Conservation (phyloP, 164 flowering plant genomes). For the Macadamia tetraphylla region DNA sequence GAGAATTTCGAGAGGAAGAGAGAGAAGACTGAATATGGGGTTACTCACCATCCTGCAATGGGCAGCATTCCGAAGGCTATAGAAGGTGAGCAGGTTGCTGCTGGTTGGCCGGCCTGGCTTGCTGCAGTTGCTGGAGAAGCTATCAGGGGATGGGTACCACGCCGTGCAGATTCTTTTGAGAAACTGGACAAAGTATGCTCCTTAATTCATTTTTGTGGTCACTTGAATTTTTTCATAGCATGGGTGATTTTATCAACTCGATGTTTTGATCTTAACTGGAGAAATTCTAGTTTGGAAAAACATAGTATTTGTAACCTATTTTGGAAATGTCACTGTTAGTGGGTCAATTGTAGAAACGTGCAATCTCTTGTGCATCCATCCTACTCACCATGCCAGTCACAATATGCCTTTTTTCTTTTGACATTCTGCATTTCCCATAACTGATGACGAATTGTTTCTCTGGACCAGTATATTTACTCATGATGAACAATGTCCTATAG, state of each 20-base stretch:
- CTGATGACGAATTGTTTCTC: not conserved
- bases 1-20: slow-evolving; percentile 61
- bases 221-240: not conserved
- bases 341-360: not conserved
- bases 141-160: slow-evolving; percentile 89
- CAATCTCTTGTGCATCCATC: not conserved
- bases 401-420: not conserved
- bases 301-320: not conserved
- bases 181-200: slow-evolving; percentile 79
- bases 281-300: not conserved
- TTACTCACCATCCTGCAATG: slow-evolving; percentile 37
- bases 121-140: slow-evolving; percentile 97
- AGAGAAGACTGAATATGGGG: slow-evolving; percentile 42
- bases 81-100: slow-evolving; percentile 91
- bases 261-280: not conserved
- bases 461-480: not conserved
- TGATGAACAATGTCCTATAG: not conserved
- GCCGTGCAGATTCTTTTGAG: slow-evolving; percentile 94
- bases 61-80: slow-evolving; percentile 50
- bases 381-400: not conserved
- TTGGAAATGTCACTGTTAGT: not conserved
- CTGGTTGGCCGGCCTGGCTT: slow-evolving; percentile 99
- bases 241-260: not conserved
- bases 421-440: not conserved
- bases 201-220: not conserved